Evolutionary conservation across 2,329 filamentous ascomycete species (phyloP), one percentile per base, ranked within the genome.

Genomic region (Colletotrichum ledebouriae): DNA sequence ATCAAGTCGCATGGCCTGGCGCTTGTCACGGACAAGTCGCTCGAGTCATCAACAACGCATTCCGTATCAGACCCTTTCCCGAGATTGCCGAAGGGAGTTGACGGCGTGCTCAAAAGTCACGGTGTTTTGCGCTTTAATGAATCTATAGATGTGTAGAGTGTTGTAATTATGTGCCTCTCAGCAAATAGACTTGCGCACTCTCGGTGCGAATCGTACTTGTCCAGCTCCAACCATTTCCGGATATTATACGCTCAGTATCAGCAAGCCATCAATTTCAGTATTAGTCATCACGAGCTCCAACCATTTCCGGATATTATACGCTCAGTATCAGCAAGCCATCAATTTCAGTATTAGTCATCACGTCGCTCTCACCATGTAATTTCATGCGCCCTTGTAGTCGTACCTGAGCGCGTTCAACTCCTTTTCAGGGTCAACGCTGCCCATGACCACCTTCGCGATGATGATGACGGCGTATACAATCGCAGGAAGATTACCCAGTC

Each of bases 1-100:
- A 95, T 99, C 81, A 98, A 98, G 80, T 94, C 94, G 29, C 92
- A 97, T 56, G 95, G 96, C 29, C 85, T 99, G 58, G 95, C 97
- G 5, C 87, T 99, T 42, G 94, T 99, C 15, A 92, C 93, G 59
- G 95, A 99, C 77, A 93, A 92, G 72, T 93, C 92, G 5, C 86
- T 89, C 65, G 88, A 90, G 71, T 79, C 13, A 78, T 82, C 56
- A 68, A 76, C 70, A 76, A 78, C 71, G 74, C 80, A 60, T 74
- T 81, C 80, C 52, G 75, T 82, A 74, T 76, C 77, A 71, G 83
- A 87, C 77, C 80, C 84, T 12, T 89, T 88, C 76, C 83, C 85
- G 56, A 83, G 87, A 72, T 84, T 93, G 75, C 92, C 92, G 1
- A 90, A 94, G 71, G 94, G 94, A 0, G 90, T 98, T 44, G 96